Percentiles rank a stretch among this genome's conserved stretches.
Evolutionary conservation across 2,329 filamentous ascomycete species (phyloP).

Genomic region (Septoria petroselini): DNA sequence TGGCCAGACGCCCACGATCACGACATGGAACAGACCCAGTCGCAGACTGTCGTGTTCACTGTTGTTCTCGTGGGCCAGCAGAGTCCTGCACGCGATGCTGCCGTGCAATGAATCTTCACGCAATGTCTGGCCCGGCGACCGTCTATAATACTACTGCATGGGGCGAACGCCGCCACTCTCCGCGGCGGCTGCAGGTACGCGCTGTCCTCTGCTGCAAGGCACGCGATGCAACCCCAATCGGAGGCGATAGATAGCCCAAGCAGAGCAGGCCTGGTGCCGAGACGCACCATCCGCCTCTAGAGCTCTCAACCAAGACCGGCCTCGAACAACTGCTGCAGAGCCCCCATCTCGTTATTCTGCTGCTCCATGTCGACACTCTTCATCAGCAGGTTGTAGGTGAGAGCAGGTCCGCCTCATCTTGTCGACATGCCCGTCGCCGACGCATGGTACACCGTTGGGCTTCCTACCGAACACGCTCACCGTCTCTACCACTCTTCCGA

Average conservation of each 20-base stretch:
- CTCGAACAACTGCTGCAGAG: constrained; percentile 9
- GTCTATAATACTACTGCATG: too few relatives aligned
- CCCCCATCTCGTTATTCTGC: not conserved
- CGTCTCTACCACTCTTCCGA: not conserved
- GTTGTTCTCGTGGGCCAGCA: too few relatives aligned
- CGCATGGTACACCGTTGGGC: not conserved
- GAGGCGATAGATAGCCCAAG: not conserved
- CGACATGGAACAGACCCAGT: not conserved
- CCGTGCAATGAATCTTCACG: not conserved
- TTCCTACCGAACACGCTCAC: not conserved
- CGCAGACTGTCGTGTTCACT: not conserved
- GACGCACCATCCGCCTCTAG: constrained; percentile 1
- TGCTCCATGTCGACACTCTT: not conserved
- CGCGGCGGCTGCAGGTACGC: constrained; percentile 7
- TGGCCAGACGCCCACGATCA: not conserved
- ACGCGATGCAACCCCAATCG: not conserved
- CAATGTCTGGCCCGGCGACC: not conserved
- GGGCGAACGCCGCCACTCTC: not conserved
- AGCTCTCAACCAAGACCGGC: not conserved
- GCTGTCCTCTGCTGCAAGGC: not conserved
- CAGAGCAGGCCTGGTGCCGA: not conserved
- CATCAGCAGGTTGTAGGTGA: too few relatives aligned
- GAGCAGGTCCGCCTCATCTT: not conserved
- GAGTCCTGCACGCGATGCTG: not conserved
- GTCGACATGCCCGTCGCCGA: not conserved